Base-by-base conservation (phyloP, 345 rosid species). In the Sonneratia caseolaris region DNA sequence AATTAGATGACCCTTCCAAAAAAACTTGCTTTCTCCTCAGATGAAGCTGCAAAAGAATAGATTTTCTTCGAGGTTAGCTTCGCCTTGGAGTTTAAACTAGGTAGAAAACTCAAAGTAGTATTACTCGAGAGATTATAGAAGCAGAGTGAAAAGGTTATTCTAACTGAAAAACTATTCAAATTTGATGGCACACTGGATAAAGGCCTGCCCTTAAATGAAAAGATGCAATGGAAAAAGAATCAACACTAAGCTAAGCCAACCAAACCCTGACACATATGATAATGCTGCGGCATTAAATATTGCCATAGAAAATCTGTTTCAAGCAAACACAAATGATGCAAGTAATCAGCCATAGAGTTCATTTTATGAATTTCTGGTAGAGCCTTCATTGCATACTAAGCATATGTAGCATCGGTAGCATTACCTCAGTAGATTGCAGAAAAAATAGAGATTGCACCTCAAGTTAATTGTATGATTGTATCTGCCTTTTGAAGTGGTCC, bases 51-150 rank as follows among this genome's bases (percentile, higher is more conserved):
- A 43, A 81, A 72, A 70, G 90, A 87, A 78, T 95, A 96, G 12
- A 90, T 91, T 75, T 84, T 86, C 77, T 72, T 78, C 66, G 74
- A 89, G 88, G 21, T 87, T 84, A 79, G 57, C 80, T 81, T 92
- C 97, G 77, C 79, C 87, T 76, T 81, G 87, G 72, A 86, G 86
- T 79, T 85, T 92, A 16, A 77, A 76, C 99, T 95, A 75, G 43
- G 70, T 37, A 71, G 76, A 36, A 69, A 1, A 74, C 19, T 36
- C 13, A 21, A 43, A 3, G 3, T n/a, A n/a, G n/a, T n/a, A 53
- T 57, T 47, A 21, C 51, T 27, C 18, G 3, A 0, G 13, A 27
- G 43, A 40, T 8, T 40, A 40, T 40, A 40, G 43, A 40, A 40
- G 43, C 43, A 18, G n/a, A 64, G 19, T 40, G 4, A 4, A 40